These are phyloP conservation scores for Candida michaelii DNA, from an alignment of 805 yeast genomes.

Conservation along the genomic window DNA sequence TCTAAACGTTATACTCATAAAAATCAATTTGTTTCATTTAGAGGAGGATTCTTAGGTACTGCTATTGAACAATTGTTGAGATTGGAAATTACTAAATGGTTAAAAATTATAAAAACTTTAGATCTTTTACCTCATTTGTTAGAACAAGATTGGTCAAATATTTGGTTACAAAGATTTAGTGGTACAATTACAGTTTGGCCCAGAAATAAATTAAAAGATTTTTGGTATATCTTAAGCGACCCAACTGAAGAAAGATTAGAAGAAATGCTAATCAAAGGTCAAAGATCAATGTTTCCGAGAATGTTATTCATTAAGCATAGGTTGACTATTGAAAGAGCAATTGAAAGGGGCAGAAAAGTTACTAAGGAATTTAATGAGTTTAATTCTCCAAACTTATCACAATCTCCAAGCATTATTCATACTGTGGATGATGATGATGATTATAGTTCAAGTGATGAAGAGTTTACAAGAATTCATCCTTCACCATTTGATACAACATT, in stretches of 20 bases:
- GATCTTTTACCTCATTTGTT: conserved; percentile 66
- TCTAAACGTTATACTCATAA: conserved; percentile 41
- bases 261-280: conserved; percentile 60
- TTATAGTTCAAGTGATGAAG: conserved; percentile 17
- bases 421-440: conserved; percentile 13
- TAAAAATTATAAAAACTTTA: conserved; percentile 61
- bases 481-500: conserved; percentile 13
- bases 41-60: conserved; percentile 78
- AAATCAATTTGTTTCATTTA: conserved; percentile 41
- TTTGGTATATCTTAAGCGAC: conserved; percentile 63
- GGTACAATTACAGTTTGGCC: conserved; percentile 83
- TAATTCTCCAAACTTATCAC: conserved; percentile 2
- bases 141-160: conserved; percentile 79
- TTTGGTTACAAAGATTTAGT: conserved; percentile 70
- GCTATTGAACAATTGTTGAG: conserved; percentile 70
- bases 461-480: conserved; percentile 2
- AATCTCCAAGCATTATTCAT: not conserved
- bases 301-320: conserved; percentile 64
- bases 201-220: conserved; percentile 56
- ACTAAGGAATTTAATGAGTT: conserved; percentile 16
- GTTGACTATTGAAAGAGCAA: conserved; percentile 61
- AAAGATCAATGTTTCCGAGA: conserved; percentile 64
- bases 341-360: conserved; percentile 49
- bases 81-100: conserved; percentile 76
- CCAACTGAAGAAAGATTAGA: conserved; percentile 61